phyloP scores from a whole-genome alignment of 164 flowering plant species.

The Euptelea pleiosperma region DNA sequence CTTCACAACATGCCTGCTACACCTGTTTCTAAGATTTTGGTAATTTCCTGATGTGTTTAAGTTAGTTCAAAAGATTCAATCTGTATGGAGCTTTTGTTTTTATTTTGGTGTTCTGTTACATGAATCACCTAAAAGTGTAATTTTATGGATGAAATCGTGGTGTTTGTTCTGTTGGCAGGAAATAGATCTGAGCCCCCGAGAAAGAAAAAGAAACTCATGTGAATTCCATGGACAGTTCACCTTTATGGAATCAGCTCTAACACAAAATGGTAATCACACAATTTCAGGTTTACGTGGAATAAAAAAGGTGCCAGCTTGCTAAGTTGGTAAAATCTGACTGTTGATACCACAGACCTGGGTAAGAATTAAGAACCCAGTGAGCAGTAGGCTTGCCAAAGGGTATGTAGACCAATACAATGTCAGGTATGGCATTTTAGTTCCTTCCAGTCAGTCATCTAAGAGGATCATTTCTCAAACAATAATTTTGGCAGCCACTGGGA shows the following conservation, averaged over 20 bases:
- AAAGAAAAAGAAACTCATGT: slow-evolving; percentile 8
- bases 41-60: neutral
- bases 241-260: neutral
- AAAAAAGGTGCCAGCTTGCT: too few species aligned
- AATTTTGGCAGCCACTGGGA: too few species aligned
- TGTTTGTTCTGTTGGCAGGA: slow-evolving; percentile 7
- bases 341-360: too few species aligned
- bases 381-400: too few species aligned
- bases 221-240: neutral
- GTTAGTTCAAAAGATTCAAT: neutral
- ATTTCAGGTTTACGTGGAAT: neutral
- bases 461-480: too few species aligned
- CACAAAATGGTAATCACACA: neutral
- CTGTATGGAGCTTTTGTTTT: neutral
- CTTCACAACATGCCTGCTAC: neutral
- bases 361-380: too few species aligned
- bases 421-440: too few species aligned
- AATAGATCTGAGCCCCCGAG: slow-evolving; percentile 13
- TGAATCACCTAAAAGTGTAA: neutral
- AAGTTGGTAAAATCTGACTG: too few species aligned
- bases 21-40: too few species aligned
- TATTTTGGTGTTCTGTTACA: neutral
- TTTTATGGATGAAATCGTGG: neutral
- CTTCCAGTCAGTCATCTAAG: too few species aligned
- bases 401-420: too few species aligned